Evolutionary conservation across 495 filamentous ascomycete genomes (phyloP).

Genomic region (Penicillium daleae): DNA sequence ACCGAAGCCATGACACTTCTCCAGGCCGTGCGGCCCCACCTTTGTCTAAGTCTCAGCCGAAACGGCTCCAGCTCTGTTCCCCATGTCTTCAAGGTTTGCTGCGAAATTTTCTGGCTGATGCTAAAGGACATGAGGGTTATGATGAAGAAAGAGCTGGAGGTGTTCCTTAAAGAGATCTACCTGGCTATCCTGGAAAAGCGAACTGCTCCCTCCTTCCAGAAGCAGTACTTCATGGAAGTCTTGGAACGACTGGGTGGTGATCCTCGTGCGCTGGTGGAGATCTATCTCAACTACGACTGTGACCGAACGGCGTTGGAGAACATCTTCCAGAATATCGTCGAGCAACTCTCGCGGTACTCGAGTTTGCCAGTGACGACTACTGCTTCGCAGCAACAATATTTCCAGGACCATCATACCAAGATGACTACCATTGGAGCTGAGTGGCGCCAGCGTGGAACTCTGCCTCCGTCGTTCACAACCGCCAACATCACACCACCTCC

Average conservation of each 20-base stretch:
- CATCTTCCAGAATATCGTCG: slow-evolving; percentile 91
- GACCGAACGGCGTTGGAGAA: slow-evolving; percentile 92
- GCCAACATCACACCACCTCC: slow-evolving; percentile 62
- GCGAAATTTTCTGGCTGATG: slow-evolving; percentile 98
- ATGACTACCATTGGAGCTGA: slow-evolving; percentile 59
- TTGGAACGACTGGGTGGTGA: slow-evolving; percentile 83
- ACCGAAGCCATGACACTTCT: slow-evolving; percentile 86
- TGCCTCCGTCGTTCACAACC: slow-evolving; percentile 84
- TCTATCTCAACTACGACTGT: slow-evolving; percentile 98
- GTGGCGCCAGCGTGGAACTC: slow-evolving; percentile 80
- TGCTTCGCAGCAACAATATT: slow-evolving; percentile 77
- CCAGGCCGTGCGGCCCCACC: slow-evolving; percentile 94
- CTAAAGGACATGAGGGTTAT: slow-evolving; percentile 89
- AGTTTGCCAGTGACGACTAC: slow-evolving; percentile 75
- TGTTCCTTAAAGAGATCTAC: slow-evolving; percentile 98
- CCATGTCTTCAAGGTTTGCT: slow-evolving; percentile 90
- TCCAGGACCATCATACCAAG: slow-evolving; percentile 74
- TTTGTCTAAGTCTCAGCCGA: slow-evolving; percentile 89
- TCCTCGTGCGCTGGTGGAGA: slow-evolving; percentile 86
- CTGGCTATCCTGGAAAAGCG: slow-evolving; percentile 88
- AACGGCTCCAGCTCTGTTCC: slow-evolving; percentile 94
- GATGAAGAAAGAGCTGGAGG: slow-evolving; percentile 98
- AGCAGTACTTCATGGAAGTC: slow-evolving; percentile 86
- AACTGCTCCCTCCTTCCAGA: slow-evolving; percentile 85
- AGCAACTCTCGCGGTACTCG: slow-evolving; percentile 85